Conservation (phyloP, 1,284 basidiomycete genomes). For the Mrakiaceae sp. region DNA sequence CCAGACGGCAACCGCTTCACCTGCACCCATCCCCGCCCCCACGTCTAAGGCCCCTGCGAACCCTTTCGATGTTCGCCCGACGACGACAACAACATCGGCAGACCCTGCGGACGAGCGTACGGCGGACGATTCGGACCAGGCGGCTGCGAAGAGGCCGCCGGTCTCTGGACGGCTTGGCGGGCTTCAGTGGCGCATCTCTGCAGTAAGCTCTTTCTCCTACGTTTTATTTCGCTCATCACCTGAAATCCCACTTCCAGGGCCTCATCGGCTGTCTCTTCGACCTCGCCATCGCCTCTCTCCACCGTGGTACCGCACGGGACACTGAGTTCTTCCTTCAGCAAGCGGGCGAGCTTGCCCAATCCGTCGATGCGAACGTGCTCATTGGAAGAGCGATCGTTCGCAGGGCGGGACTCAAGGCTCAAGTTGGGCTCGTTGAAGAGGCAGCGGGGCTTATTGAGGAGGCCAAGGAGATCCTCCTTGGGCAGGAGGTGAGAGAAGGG, state of each 20-base stretch:
- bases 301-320: slow-evolving; percentile 65
- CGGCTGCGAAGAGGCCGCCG: slow-evolving; percentile 21
- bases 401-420: slow-evolving; percentile 48
- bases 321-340: slow-evolving; percentile 69
- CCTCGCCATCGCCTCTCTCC: slow-evolving; percentile 50
- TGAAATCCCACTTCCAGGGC: slow-evolving; percentile 28
- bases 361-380: slow-evolving; percentile 53
- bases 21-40: slow-evolving; percentile 25
- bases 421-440: slow-evolving; percentile 51
- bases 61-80: slow-evolving; percentile 13
- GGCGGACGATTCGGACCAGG: slow-evolving; percentile 1
- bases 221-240: not conserved
- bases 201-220: slow-evolving; percentile 22
- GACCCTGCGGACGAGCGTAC: slow-evolving; percentile 2
- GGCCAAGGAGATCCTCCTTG: not conserved
- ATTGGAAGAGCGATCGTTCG: slow-evolving; percentile 51
- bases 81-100: not conserved
- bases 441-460: slow-evolving; percentile 36
- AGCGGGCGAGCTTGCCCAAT: slow-evolving; percentile 53
- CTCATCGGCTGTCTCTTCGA: slow-evolving; percentile 54
- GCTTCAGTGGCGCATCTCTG: slow-evolving; percentile 15
- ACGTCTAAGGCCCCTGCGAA: slow-evolving; percentile 36
- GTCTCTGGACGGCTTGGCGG: slow-evolving; percentile 5
- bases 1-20: not conserved
- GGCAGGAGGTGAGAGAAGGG: not conserved